Base-by-base conservation (phyloP, 75 land plant genomes). In the Sequoia sempervirens region DNA sequence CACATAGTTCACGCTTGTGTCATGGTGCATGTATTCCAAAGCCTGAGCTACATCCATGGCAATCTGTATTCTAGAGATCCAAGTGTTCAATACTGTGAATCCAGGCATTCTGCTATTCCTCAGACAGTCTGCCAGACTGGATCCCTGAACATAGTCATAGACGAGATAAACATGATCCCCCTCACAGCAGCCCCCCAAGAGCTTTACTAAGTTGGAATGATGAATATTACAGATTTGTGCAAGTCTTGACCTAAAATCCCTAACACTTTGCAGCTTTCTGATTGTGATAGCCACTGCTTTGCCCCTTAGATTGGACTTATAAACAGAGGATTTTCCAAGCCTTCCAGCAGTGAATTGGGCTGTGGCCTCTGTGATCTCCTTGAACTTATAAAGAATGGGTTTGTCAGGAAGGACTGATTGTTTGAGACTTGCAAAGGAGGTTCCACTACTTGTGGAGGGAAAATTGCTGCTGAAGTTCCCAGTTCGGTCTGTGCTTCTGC, bases 1-100 rank as follows among this genome's bases (percentile, higher is more conserved):
- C 15, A 92, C 91, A 43, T 85, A 85, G 4, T 70, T 80, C 58
- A 84, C 72, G 52, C 23, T 88, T 53, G 85, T 58, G 79, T 82
- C 81, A 84, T 94, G 83, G 90, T 95, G 97, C 79, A 93, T 83
- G 87, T 95, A 95, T 54, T 92, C 95, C 41, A 95, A 88, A 30
- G 91, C 97, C 82, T 91, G 89, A 2, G 95, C 93, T 37, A 95
- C 15, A 58, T 93, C 97, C 1, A 85, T 43, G 20, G 97, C 97
- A 56, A 95, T 70, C 83, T 88, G 91, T 66, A 93, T 84, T 15
- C 97, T 83, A 30, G 90, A 88, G 2, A 88, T 53, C 97, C 97
- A 95, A 8, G 83, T 85, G 36, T 87, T 64, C 17, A 95, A 87
- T 9, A 87, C 90, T 17, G 94, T 89, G 86, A 87, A 95, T 54